Base-by-base conservation (phyloP, 192 early-diverging fungal genomes). In the Paraglomus occultum region DNA sequence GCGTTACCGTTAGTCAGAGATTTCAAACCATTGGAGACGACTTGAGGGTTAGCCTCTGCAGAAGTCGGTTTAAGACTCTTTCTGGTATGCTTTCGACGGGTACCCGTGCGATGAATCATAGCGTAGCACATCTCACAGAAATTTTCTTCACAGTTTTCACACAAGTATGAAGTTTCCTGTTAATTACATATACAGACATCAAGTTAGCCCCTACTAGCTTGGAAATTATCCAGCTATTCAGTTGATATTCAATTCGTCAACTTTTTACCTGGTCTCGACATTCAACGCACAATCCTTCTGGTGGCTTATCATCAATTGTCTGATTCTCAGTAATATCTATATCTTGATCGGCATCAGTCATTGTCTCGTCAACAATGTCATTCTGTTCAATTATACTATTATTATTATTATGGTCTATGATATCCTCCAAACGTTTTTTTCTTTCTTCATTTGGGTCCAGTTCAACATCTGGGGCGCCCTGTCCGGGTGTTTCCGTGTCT, bases 111-210 rank as follows among this genome's bases (percentile, higher is more conserved):
- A 71, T 92, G 91, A 55, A 92, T 79, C 91, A 92, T 92, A 76
- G 82, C 84, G 70, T 83, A 90, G 71, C 95, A 98, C 31, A 98
- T 93, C 71, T 92, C 90, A 76, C 95, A 98, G 85, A 91, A 98
- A 65, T 89, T 79, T 71, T 91, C 95, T 48, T 79, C 83, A 58
- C 95, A 96, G 68, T 93, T 86, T 57, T 91, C 83, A 79, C 96
- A 98, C 70, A 79, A 84, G 31, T 88, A 72, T 15, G 76, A 76
- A 10, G 89, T 78, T 50, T 88, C 84, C 38, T 69, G n/a, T 11
- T 23, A 31, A 52, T 40, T 62, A 38, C 11, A 61, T 31, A 3
- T 11, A 66, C 6, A 52, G 38, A 54, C 7, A 40, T 20, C 12
- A 65, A 73, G 17, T n/a, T 22, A 42, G 54, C 6, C 15, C 15